Percentiles rank a stretch among this genome's conserved stretches.
Evolutionary conservation across 2,329 filamentous ascomycete genomes (phyloP).

Genomic region (Pseudocercospora ulei): DNA sequence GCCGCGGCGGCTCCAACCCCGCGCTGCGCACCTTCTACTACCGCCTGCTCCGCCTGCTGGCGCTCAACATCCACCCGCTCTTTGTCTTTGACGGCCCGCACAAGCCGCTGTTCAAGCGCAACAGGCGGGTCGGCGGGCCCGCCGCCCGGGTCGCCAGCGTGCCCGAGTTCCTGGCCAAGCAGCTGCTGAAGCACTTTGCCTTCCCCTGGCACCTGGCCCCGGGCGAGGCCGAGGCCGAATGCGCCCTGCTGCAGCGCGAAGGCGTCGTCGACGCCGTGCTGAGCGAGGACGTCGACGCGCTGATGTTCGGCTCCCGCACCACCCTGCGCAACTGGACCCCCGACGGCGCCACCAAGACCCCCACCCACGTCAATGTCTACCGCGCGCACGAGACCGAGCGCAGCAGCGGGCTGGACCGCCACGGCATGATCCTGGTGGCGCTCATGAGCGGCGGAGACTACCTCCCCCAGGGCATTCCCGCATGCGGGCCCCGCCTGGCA

Average conservation of each 20-base stretch:
- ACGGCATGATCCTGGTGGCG: conserved; percentile 88
- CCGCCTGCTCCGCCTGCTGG: conserved; percentile 66
- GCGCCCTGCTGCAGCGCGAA: conserved; percentile 69
- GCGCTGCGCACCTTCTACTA: conserved; percentile 89
- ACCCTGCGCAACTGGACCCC: conserved; percentile 59
- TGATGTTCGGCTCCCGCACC: conserved; percentile 24
- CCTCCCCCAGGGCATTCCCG: conserved; percentile 72
- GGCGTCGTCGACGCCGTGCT: conserved; percentile 87
- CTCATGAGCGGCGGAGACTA: conserved; percentile 96
- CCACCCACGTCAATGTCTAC: conserved; percentile 81
- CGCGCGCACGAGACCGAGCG: conserved; percentile 51
- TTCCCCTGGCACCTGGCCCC: conserved; percentile 79
- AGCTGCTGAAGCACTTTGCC: conserved; percentile 72
- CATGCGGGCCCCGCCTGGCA: conserved; percentile 78
- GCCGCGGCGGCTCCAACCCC: conserved; percentile 76
- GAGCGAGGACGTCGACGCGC: conserved; percentile 83
- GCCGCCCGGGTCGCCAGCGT: conserved; percentile 55
- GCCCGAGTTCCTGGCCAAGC: conserved; percentile 67
- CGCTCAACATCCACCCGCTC: conserved; percentile 69
- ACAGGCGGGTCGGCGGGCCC: conserved; percentile 56
- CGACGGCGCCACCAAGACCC: conserved; percentile 56
- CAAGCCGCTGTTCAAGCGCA: conserved; percentile 79
- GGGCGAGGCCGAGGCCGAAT: conserved; percentile 93
- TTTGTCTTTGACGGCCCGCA: conserved; percentile 86
- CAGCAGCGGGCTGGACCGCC: conserved; percentile 58